phyloP scores from a whole-genome alignment of 208 protist species.

The Ichthyophonus hoferi region DNA sequence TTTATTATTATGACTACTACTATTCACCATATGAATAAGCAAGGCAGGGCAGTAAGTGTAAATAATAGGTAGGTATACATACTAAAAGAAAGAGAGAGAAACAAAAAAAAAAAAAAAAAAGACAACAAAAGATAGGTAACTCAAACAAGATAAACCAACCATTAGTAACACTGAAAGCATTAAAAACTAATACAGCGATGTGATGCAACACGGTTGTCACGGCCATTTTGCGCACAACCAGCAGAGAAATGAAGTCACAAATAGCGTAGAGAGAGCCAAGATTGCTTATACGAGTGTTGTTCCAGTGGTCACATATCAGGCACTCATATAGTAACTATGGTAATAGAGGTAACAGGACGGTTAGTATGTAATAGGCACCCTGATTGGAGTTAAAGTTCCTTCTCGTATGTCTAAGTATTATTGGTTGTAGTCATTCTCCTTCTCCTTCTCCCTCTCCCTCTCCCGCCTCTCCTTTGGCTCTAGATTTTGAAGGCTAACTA shows the following conservation, averaged over 20 bases:
- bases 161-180: conserved; percentile 78
- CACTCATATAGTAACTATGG: conserved; percentile 73
- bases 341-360: too few relatives aligned
- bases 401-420: too few relatives aligned
- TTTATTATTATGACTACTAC: too few relatives aligned
- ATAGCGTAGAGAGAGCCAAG: conserved; percentile 83
- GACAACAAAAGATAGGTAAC: too few relatives aligned
- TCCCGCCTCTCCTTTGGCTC: too few relatives aligned
- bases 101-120: neutral
- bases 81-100: neutral
- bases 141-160: too few relatives aligned
- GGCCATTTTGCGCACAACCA: conserved; percentile 77
- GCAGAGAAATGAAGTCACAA: conserved; percentile 79
- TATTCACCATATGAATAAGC: too few relatives aligned
- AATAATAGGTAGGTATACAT: neutral
- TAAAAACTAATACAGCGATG: conserved; percentile 76
- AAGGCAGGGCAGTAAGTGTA: neutral
- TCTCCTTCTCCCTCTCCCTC: too few relatives aligned
- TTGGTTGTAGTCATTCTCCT: too few relatives aligned
- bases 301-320: conserved; percentile 74
- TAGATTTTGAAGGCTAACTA: too few relatives aligned
- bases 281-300: conserved; percentile 75
- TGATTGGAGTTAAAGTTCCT: too few relatives aligned
- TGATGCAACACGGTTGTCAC: conserved; percentile 81
- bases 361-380: too few relatives aligned